These are phyloP conservation scores for Lumnitzera littorea DNA, from an alignment of 345 rosid species.

Conservation along the genomic window DNA sequence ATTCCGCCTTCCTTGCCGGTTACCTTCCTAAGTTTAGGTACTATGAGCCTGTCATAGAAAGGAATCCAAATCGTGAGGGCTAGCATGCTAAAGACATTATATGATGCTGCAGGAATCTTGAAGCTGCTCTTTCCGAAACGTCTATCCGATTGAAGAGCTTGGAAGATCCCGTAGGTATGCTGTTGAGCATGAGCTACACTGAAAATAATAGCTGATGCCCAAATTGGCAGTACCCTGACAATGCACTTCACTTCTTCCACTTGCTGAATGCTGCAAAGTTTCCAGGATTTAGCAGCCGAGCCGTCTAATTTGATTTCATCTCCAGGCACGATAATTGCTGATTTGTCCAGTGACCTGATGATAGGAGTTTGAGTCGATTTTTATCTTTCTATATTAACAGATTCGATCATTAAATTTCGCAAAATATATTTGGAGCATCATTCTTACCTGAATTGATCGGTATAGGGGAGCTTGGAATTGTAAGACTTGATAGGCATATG, in stretches of 20 bases:
- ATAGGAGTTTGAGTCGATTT: too few relatives aligned
- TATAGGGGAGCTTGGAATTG: slow-evolving; percentile 28
- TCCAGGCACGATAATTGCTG: slow-evolving; percentile 24
- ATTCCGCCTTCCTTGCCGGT: slow-evolving; percentile 24
- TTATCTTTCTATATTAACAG: too few relatives aligned
- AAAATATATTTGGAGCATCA: not conserved
- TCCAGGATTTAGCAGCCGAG: slow-evolving; percentile 31
- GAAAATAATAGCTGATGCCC: slow-evolving; percentile 6
- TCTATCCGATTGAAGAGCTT: slow-evolving; percentile 16
- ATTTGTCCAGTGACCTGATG: slow-evolving; percentile 21
- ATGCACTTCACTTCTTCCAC: slow-evolving; percentile 47
- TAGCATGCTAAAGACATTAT: slow-evolving; percentile 11
- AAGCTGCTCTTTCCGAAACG: slow-evolving; percentile 5
- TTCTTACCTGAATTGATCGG: slow-evolving; percentile 36
- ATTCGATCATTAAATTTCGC: too few relatives aligned
- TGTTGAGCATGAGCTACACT: slow-evolving; percentile 6
- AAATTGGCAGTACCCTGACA: slow-evolving; percentile 11
- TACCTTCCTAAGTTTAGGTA: slow-evolving; percentile 16
- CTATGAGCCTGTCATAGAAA: slow-evolving; percentile 17
- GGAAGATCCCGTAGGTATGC: slow-evolving; percentile 14
- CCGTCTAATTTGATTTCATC: slow-evolving; percentile 32
- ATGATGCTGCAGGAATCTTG: slow-evolving; percentile 20
- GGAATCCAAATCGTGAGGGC: slow-evolving; percentile 25
- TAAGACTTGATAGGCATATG: slow-evolving; percentile 19
- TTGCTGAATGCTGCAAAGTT: slow-evolving; percentile 37